Base-by-base conservation (phyloP, 768 basidiomycete genomes). In the Brasilioporus rufonigricans region DNA sequence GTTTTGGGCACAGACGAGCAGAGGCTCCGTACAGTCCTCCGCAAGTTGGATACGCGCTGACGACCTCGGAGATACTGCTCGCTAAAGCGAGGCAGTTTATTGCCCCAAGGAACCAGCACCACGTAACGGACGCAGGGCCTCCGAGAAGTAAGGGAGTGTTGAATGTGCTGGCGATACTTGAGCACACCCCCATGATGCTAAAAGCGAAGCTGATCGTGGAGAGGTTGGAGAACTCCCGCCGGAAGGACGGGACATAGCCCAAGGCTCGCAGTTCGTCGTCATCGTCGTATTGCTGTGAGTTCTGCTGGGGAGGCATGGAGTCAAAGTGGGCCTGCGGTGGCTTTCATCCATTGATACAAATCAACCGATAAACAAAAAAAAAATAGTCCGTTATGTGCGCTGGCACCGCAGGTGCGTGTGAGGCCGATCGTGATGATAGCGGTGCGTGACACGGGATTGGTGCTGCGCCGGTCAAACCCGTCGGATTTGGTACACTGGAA, bases 1-100 rank as follows among this genome's bases (percentile, higher is more conserved):
- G 78, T 59, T 74, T 78, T 0, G 88, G 89, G 6, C 83, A 82
- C 10, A 89, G 73, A 63, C 84, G 82, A n/a, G 87, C 87, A 26
- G 88, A 89, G 4, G 89, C 89, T n/a, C 87, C 88, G 61, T 90
- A 90, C 4, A 68, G 47, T 10, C 60, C 68, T 7, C 66, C 67
- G 16, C 67, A 68, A 10, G 67, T 71, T 38, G 68, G 68, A 59
- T 65, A 69, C 3, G 70, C 68, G 5, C 69, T 71, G 56, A 65
- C 69, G 10, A 71, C 35, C 53, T 71, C 70, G 4, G 70, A 32
- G 24, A 71, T 61, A 13, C 71, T 72, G 36, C 66, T 61, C 16
- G 67, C 65, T 8, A 73, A 50, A 7, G 71, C 57, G n/a, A 68
- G 27, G 44, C 69, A 70, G 40, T 69, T 71, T 0, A 18, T 50